Base-by-base conservation (phyloP, 495 filamentous ascomycete genomes). In the Bacidia gigantensis region DNA sequence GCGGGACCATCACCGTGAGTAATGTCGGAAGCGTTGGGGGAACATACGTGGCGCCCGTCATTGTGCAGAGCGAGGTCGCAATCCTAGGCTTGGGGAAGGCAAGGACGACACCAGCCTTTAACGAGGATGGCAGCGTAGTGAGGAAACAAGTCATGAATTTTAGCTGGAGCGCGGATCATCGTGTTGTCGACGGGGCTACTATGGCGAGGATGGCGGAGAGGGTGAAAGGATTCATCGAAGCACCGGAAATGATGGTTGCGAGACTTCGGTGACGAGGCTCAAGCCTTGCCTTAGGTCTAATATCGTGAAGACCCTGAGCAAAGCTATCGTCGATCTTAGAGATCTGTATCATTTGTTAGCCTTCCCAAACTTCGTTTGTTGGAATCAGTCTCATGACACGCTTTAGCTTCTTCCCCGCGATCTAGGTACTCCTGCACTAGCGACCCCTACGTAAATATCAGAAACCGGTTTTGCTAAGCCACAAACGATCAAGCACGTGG, bases 11-110 rank as follows among this genome's bases (percentile, higher is more conserved):
- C 61, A 96, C 93, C 0, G 79, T 99, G 23, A 94, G 87, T 53
- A 99, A 99, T 61, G 89, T 99, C 54, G 93, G 93, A n/a, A 93
- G 79, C 56, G 88, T 99, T 39, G 93, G 93, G 17, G 93, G 93
- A 2, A 90, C 84, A 0, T 94, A 93, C 58, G 80, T 97, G 22
- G 78, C 81, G 3, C 93, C 93, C 1, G 82, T 99, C n/a, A 83
- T 97, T 53, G 83, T 93, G 22, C 78, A 22, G 18, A 82, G 73
- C 40, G 90, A 99, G 65, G 85, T 96, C 20, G 88, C 87, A 10
- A 97, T 99, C 61, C 67, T 99, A 2, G 93, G 93, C 1, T 70
- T 99, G 26, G 93, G 93, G 7, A 80, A 82, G 62, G 79, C 83
- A 62, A 82, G 79, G 60, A 73, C 75, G 1, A 71, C 87, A 22